A percentile compares a stretch with the other conserved stretches of the same genome.
These are phyloP conservation scores for Monosporozyma aerobia DNA, from an alignment of 805 yeast genomes.

Conservation along the genomic window DNA sequence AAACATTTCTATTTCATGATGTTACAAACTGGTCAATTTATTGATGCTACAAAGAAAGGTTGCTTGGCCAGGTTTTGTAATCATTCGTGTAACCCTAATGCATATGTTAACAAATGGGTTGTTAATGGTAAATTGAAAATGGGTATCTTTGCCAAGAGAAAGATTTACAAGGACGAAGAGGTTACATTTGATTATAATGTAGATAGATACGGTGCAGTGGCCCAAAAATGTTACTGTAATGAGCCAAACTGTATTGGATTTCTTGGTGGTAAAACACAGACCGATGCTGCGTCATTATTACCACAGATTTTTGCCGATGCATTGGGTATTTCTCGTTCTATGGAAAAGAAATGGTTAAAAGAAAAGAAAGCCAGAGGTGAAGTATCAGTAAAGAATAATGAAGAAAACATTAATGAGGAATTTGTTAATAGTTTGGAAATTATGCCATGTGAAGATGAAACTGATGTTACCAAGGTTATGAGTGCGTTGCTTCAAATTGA, in stretches of 20 bases:
- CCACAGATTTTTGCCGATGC: slow-evolving; percentile 84
- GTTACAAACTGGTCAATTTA: slow-evolving; percentile 85
- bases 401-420: slow-evolving; percentile 50
- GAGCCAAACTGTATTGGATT: slow-evolving; percentile 86
- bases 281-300: slow-evolving; percentile 75
- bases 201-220: slow-evolving; percentile 90
- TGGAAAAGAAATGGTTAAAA: slow-evolving; percentile 66
- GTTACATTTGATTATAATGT: slow-evolving; percentile 79
- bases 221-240: slow-evolving; percentile 92
- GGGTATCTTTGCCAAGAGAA: slow-evolving; percentile 88
- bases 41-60: slow-evolving; percentile 89
- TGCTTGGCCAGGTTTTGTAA: slow-evolving; percentile 85
- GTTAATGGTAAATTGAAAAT: slow-evolving; percentile 81
- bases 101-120: slow-evolving; percentile 94
- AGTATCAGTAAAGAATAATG: slow-evolving; percentile 36
- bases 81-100: slow-evolving; percentile 93
- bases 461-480: slow-evolving; percentile 70
- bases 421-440: slow-evolving; percentile 54
- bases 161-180: slow-evolving; percentile 72
- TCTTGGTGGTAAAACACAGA: slow-evolving; percentile 95
- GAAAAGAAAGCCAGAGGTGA: slow-evolving; percentile 43
- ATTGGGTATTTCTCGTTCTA: slow-evolving; percentile 58
- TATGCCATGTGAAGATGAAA: slow-evolving; percentile 36
- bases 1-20: slow-evolving; percentile 92
- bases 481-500: slow-evolving; percentile 71